Percentiles rank a stretch among this genome's conserved stretches.
Conservation (phyloP, 441 rosid genomes). For the Jatropha multifida region DNA sequence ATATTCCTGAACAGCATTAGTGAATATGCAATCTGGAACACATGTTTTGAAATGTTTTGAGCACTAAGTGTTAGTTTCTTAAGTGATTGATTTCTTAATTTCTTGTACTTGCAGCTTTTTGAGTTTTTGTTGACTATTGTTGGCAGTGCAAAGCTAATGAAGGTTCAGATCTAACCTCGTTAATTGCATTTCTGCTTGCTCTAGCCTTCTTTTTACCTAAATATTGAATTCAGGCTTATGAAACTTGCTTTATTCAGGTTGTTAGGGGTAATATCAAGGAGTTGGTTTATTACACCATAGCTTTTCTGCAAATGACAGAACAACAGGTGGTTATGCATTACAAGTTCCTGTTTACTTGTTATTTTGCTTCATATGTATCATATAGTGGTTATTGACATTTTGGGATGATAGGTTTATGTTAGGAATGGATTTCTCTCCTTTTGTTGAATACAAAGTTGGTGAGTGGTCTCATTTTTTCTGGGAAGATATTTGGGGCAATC, state of each 20-base stretch:
- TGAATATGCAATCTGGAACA: background rate
- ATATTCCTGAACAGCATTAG: background rate
- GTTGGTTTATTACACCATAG: slow-evolving; percentile 75
- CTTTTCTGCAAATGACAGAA: slow-evolving; percentile 91
- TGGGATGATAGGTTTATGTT: background rate
- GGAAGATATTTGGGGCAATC: background rate
- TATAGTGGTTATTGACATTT: background rate
- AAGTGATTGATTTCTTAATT: slow-evolving; percentile 30
- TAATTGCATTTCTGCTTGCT: slow-evolving; percentile 10
- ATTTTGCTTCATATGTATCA: background rate
- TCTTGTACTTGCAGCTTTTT: slow-evolving; percentile 60
- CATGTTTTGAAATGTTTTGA: slow-evolving; percentile 13
- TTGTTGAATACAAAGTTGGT: background rate
- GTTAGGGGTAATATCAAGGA: slow-evolving; percentile 57
- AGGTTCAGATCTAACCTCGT: slow-evolving; percentile 51
- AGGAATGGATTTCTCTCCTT: background rate
- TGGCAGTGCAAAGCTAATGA: slow-evolving; percentile 63
- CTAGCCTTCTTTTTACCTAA: slow-evolving; percentile 7
- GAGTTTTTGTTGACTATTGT: slow-evolving; percentile 85
- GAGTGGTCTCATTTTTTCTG: background rate
- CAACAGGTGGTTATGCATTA: slow-evolving; percentile 59
- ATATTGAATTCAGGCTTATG: slow-evolving; percentile 3
- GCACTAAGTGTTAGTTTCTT: slow-evolving; percentile 10
- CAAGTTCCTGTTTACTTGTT: background rate
- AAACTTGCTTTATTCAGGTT: slow-evolving; percentile 44